Base-by-base conservation (phyloP, 2,329 filamentous ascomycete genomes). In the Didymella sp. region DNA sequence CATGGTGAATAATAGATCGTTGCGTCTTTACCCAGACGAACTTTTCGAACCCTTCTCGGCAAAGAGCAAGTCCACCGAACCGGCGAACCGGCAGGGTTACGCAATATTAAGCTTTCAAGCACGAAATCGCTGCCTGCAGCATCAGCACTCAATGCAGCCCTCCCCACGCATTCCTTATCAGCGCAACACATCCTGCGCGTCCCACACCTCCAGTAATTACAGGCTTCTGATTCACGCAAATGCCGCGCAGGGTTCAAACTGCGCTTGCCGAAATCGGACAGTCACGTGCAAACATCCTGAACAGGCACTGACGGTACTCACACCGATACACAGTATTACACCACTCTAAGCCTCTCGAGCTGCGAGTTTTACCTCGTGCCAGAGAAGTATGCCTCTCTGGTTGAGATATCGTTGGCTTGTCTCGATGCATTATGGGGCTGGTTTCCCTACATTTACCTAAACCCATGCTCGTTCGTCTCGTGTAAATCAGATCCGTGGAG, bases 1-100 rank as follows among this genome's bases (percentile, higher is more conserved):
- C 70, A 75, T 75, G 69, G 64, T 73, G 71, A 50, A 62, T 63
- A 60, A 66, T 66, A 60, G 51, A 62, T 60, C 57, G 61, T 59
- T 60, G 43, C 38, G 30, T 50, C 42, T 51, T 46, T 51, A 51
- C 50, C 56, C 55, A 45, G 55, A 58, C 60, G 60, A 71, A 68
- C 62, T 65, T 70, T 73, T 71, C 66, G 69, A 61, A 27, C 52
- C 45, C 52, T 42, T 45, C 55, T 56, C 53, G 53, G 59, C 59
- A 56, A 46, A 42, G 15, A 57, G 54, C 56, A 54, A 33, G 47
- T 65, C 54, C 58, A 62, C 63, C 66, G 61, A 62, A 51, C 50
- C 57, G 33, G 47, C 57, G 61, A 62, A 49, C 30, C 55, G n/a
- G 54, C 57, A 54, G 38, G 59, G 48, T 49, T 57, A 59, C 66